Conservation (phyloP, 75 land plant genomes). For the Selaginella moellendorffii region DNA sequence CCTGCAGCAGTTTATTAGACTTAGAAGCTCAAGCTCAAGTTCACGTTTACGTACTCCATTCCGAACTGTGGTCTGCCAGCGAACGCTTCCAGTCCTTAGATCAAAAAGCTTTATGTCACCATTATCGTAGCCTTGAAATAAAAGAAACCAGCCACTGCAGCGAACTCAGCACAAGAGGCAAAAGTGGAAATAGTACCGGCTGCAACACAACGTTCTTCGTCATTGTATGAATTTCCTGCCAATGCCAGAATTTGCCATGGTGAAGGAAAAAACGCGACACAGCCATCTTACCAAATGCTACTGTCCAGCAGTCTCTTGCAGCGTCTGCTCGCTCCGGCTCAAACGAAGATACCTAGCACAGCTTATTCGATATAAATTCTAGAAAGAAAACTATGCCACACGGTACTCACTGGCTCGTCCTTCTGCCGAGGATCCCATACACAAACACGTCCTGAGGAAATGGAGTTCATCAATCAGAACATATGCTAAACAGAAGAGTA, state of each 20-base stretch:
- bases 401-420: conserved; percentile 19
- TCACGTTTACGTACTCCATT: conserved; percentile 19
- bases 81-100: conserved; percentile 20
- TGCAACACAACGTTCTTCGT: conserved; percentile 37
- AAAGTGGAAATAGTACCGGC: conserved; percentile 20
- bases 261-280: too few species aligned
- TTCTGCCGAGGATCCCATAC: conserved; percentile 33
- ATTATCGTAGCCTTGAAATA: conserved; percentile 27
- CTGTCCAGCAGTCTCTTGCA: conserved; percentile 34
- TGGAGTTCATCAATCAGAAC: too few species aligned
- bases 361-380: too few species aligned
- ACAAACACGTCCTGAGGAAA: conserved; percentile 21
- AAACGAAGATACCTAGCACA: conserved; percentile 18
- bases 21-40: background rate
- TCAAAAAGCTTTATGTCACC: conserved; percentile 39
- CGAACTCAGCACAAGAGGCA: too few species aligned
- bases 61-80: conserved; percentile 26
- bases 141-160: background rate
- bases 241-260: too few species aligned
- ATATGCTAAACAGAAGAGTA: background rate
- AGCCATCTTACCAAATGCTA: conserved; percentile 28
- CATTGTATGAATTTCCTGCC: conserved; percentile 32
- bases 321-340: conserved; percentile 19
- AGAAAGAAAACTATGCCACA: background rate
- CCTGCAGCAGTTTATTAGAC: conserved; percentile 7